Percentiles rank a stretch among this genome's conserved stretches.
These are phyloP conservation scores for Mitragyna speciosa DNA, from an alignment of 257 asterid genomes.

Conservation along the genomic window DNA sequence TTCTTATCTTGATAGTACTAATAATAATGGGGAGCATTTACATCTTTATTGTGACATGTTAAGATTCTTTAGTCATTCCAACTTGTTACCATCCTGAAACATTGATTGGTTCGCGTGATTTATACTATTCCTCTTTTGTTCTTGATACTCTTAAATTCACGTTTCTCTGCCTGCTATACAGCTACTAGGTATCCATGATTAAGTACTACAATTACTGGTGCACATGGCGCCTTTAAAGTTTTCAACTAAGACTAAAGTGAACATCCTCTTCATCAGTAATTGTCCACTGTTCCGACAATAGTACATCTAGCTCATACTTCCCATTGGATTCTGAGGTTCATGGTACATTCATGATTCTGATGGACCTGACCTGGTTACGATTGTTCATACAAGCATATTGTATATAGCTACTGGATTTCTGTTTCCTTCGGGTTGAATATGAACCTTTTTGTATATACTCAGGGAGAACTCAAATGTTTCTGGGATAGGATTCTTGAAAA, in stretches of 20 bases:
- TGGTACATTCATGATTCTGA: neutral
- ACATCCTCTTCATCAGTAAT: neutral
- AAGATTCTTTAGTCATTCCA: neutral
- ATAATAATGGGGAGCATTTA: neutral
- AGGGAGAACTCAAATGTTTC: neutral
- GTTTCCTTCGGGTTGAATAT: neutral
- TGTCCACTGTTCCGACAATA: neutral
- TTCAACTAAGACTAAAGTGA: neutral
- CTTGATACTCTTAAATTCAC: neutral
- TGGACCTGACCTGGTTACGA: neutral
- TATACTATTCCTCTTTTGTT: neutral
- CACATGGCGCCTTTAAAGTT: neutral
- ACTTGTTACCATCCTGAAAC: neutral
- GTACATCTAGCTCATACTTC: neutral
- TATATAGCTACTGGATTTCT: too few relatives aligned
- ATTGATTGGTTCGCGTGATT: neutral
- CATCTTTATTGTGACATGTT: neutral
- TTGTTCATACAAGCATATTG: neutral
- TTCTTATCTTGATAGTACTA: neutral
- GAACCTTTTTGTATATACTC: neutral
- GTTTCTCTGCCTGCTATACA: neutral
- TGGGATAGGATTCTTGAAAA: neutral
- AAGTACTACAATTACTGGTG: neutral
- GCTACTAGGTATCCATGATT: neutral
- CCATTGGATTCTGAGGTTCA: constrained; percentile 4